phyloP scores from a whole-genome alignment of 2,329 filamentous ascomycete species.

The Aspergillus sojae region DNA sequence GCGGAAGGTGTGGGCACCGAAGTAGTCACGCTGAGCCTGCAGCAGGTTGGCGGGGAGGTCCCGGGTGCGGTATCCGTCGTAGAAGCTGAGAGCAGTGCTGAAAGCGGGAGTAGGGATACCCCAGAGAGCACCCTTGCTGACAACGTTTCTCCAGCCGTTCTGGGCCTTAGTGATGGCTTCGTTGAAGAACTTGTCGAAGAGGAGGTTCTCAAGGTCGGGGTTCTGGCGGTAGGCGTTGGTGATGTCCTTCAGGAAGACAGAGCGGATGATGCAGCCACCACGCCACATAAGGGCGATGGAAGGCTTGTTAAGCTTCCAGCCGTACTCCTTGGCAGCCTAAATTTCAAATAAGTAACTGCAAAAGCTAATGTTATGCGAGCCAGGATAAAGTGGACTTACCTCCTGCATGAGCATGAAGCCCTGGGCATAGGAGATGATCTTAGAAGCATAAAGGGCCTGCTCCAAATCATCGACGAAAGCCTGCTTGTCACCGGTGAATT shows the following conservation, averaged over 20 bases:
- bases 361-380: too few species aligned
- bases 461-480: conserved; percentile 96
- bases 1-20: conserved; percentile 88
- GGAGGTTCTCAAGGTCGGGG: conserved; percentile 93
- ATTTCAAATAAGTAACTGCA: conserved; percentile 10
- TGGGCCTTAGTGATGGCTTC: conserved; percentile 97
- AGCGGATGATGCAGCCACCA: conserved; percentile 99
- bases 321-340: conserved; percentile 91
- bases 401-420: conserved; percentile 99
- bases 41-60: conserved; percentile 97
- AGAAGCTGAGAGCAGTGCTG: conserved; percentile 96
- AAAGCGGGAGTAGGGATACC: conserved; percentile 96
- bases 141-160: conserved; percentile 85
- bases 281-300: conserved; percentile 99
- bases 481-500: conserved; percentile 87
- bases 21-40: conserved; percentile 99
- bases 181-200: conserved; percentile 99
- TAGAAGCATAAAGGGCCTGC: conserved; percentile 98
- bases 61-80: conserved; percentile 97
- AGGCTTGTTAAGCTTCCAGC: conserved; percentile 99
- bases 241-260: conserved; percentile 99
- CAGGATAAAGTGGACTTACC: conserved; percentile 55
- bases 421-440: conserved; percentile 99
- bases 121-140: conserved; percentile 87
- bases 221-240: conserved; percentile 93